phyloP scores from a whole-genome alignment of 352 stramenopile species.

The Pythium coloratum region DNA sequence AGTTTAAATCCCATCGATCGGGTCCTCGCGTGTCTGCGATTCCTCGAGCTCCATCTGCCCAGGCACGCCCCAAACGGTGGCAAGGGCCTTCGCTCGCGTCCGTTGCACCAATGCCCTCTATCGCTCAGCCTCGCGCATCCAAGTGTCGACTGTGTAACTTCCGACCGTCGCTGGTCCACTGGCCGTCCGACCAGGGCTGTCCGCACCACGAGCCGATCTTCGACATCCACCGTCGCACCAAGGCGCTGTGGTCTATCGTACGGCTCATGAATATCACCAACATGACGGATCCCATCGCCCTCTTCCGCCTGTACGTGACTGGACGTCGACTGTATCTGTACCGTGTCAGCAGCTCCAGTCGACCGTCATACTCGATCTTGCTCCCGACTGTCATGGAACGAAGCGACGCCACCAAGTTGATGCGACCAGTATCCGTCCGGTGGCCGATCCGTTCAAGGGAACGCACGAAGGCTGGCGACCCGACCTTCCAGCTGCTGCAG shows the following conservation, averaged over 20 bases:
- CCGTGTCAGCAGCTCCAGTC: slow-evolving; percentile 11
- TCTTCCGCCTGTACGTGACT: slow-evolving; percentile 24
- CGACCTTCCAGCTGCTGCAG: not conserved
- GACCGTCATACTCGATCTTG: not conserved
- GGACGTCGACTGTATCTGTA: slow-evolving; percentile 29
- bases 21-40: too few species aligned
- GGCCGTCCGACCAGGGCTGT: slow-evolving; percentile 24
- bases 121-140: not conserved
- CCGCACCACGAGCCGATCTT: slow-evolving; percentile 19
- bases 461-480: not conserved
- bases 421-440: not conserved
- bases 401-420: not conserved
- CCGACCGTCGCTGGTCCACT: slow-evolving; percentile 18
- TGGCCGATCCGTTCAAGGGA: not conserved
- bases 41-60: too few species aligned
- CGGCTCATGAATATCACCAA: slow-evolving; percentile 36
- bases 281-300: slow-evolving; percentile 32
- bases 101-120: too few species aligned
- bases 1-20: not conserved
- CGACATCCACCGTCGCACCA: slow-evolving; percentile 23
- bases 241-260: slow-evolving; percentile 29
- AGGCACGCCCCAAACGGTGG: too few species aligned
- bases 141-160: slow-evolving; percentile 17
- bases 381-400: not conserved
- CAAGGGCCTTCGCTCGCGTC: not conserved